phyloP scores from a whole-genome alignment of 169 alveolate species.

The Plasmodium cynomolgi region DNA sequence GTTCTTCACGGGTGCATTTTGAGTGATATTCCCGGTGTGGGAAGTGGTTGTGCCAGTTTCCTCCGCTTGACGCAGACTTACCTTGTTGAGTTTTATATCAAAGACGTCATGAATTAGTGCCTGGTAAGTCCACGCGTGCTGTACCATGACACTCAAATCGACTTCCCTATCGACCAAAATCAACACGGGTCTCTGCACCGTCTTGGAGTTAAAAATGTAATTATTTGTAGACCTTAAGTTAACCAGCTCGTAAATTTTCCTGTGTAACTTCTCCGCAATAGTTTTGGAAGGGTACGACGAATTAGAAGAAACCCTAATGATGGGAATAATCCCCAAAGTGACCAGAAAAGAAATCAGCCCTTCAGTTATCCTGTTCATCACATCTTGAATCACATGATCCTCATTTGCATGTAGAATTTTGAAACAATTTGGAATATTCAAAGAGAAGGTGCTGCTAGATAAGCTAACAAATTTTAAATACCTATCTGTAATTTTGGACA shows the following conservation, averaged over 20 bases:
- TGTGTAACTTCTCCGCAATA: constrained; percentile 85
- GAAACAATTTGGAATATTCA: constrained; percentile 84
- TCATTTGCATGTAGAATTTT: constrained; percentile 76
- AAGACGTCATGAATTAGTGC: constrained; percentile 88
- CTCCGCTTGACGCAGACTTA: constrained; percentile 25
- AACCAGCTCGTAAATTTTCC: constrained; percentile 81
- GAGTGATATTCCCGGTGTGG: neutral
- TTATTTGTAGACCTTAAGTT: constrained; percentile 76
- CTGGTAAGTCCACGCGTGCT: constrained; percentile 92
- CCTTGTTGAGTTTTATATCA: constrained; percentile 85
- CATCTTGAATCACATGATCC: constrained; percentile 75
- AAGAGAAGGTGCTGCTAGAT: constrained; percentile 86
- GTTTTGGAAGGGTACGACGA: constrained; percentile 82
- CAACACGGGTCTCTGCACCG: constrained; percentile 85
- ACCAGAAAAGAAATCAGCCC: constrained; percentile 85
- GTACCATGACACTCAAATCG: constrained; percentile 89
- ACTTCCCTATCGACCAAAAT: constrained; percentile 86
- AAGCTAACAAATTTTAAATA: constrained; percentile 87
- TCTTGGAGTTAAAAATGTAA: constrained; percentile 75
- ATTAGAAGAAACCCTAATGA: constrained; percentile 83
- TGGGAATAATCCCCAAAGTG: constrained; percentile 87
- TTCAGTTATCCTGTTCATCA: constrained; percentile 81
- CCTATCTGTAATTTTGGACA: constrained; percentile 90
- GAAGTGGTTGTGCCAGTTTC: constrained; percentile 1
- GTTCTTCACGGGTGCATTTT: neutral